A percentile compares a stretch with the other conserved stretches of the same genome.
These are phyloP conservation scores for Sugiyamaella castrensis DNA, from an alignment of 1,139 yeast genomes.

Conservation along the genomic window DNA sequence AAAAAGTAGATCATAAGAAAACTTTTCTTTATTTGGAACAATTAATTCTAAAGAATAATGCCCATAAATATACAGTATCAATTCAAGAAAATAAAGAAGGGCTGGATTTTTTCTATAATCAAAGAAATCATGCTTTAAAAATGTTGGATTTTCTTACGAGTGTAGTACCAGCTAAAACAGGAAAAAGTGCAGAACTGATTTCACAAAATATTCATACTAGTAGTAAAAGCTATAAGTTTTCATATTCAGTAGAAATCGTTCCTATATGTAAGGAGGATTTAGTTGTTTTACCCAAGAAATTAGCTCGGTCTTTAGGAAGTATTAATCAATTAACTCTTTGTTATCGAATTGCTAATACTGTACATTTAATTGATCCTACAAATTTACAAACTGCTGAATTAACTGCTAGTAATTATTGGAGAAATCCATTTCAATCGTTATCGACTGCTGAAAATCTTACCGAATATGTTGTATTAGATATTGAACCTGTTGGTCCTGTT, in stretches of 20 bases:
- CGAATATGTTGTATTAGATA: slow-evolving; percentile 89
- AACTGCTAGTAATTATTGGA: slow-evolving; percentile 72
- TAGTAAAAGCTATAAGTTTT: slow-evolving; percentile 79
- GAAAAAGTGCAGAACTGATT: slow-evolving; percentile 85
- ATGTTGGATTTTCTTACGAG: slow-evolving; percentile 87
- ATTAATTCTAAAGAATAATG: slow-evolving; percentile 85
- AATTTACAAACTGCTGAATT: slow-evolving; percentile 78
- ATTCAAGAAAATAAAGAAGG: slow-evolving; percentile 94
- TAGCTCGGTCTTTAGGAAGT: slow-evolving; percentile 81
- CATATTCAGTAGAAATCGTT: slow-evolving; percentile 89
- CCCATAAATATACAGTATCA: slow-evolving; percentile 89
- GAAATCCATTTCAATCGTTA: slow-evolving; percentile 72
- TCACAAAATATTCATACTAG: slow-evolving; percentile 92
- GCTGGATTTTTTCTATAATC: slow-evolving; percentile 86
- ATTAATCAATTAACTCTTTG: slow-evolving; percentile 59
- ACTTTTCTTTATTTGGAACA: slow-evolving; percentile 95
- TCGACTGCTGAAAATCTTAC: slow-evolving; percentile 71
- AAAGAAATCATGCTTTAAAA: slow-evolving; percentile 85
- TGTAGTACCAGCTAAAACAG: slow-evolving; percentile 78
- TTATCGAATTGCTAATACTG: slow-evolving; percentile 72
- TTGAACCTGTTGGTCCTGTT: slow-evolving; percentile 83
- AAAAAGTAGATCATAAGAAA: slow-evolving; percentile 94
- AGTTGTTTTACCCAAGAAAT: slow-evolving; percentile 81
- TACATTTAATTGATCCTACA: slow-evolving; percentile 80
- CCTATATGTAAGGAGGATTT: slow-evolving; percentile 97